Conservation (phyloP, 805 yeast species). For the Suhomyces xylopsoci region DNA sequence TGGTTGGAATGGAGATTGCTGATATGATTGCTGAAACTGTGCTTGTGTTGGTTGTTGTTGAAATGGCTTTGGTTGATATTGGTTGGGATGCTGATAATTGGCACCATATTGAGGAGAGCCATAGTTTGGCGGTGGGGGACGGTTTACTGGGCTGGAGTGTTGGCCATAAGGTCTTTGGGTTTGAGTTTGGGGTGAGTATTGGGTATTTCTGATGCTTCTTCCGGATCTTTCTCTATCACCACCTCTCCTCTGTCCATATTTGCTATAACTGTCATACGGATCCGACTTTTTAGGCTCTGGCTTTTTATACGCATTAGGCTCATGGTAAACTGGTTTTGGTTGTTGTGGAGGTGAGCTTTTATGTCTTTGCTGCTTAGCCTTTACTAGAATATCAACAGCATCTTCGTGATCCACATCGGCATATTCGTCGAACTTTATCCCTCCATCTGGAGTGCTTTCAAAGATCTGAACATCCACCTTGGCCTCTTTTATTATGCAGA, state of each 20-base stretch:
- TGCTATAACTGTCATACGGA: neutral
- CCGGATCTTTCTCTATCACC: neutral
- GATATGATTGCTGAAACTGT: neutral
- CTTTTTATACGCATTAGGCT: too few species aligned
- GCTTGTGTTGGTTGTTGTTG: neutral
- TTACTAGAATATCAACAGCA: slow-evolving; percentile 57
- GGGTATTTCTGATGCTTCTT: neutral
- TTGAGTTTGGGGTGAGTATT: neutral
- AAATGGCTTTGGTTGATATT: neutral
- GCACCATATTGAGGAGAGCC: neutral
- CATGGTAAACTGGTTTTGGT: neutral
- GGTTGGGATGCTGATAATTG: neutral
- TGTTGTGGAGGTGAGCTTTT: neutral
- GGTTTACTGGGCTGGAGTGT: slow-evolving; percentile 1
- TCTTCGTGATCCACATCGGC: slow-evolving; percentile 62
- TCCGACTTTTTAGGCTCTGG: neutral
- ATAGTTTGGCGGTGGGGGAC: neutral
- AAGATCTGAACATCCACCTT: slow-evolving; percentile 70
- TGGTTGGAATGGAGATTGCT: slow-evolving; percentile 3
- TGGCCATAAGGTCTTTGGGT: slow-evolving; percentile 2
- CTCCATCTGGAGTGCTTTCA: slow-evolving; percentile 65
- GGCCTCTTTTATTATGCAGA: slow-evolving; percentile 58
- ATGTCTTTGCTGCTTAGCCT: slow-evolving; percentile 33
- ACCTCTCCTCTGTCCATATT: neutral
- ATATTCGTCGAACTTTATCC: slow-evolving; percentile 81